Percentiles rank a stretch among this genome's conserved stretches.
phyloP scores from a whole-genome alignment of 768 basidiomycete genomes.

The Thelephora ganbajun region DNA sequence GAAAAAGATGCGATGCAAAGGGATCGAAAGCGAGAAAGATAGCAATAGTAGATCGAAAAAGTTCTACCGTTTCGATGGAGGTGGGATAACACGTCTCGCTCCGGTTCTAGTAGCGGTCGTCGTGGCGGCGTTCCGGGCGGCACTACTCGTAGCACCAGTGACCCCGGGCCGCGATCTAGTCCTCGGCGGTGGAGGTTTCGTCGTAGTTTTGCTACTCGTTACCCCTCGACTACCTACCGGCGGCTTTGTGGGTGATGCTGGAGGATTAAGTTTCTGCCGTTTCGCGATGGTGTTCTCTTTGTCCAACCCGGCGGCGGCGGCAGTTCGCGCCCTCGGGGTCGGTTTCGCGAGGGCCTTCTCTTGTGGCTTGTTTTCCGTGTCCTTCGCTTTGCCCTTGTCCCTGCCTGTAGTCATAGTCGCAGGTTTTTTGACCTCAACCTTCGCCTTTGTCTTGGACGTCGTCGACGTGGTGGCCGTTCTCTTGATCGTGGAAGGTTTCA shows the following conservation, averaged over 20 bases:
- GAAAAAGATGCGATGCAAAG: too few species aligned
- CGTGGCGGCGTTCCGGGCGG: too few species aligned
- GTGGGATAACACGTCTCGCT: too few species aligned
- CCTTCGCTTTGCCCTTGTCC: constrained; percentile 21
- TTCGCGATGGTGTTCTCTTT: constrained; percentile 14
- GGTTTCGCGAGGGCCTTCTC: constrained; percentile 3
- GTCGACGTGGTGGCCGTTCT: not conserved
- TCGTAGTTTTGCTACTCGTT: too few species aligned
- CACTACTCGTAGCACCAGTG: too few species aligned
- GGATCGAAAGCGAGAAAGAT: too few species aligned
- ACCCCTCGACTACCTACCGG: too few species aligned
- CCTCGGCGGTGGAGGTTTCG: too few species aligned
- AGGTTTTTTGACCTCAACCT: constrained; percentile 19
- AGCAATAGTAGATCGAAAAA: too few species aligned
- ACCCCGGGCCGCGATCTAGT: too few species aligned
- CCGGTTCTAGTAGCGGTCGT: too few species aligned
- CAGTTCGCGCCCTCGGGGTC: constrained; percentile 3
- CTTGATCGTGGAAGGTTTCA: constrained; percentile 4
- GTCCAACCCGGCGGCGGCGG: constrained; percentile 11
- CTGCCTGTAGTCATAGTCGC: constrained; percentile 24
- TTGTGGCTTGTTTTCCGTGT: not conserved
- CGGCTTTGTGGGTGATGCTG: not conserved
- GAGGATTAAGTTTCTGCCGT: constrained; percentile 4
- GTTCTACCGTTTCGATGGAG: too few species aligned
- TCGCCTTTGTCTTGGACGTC: constrained; percentile 5